Evolutionary conservation across 192 early-diverging fungal genomes (phyloP).

Genomic region (Podila horticola): DNA sequence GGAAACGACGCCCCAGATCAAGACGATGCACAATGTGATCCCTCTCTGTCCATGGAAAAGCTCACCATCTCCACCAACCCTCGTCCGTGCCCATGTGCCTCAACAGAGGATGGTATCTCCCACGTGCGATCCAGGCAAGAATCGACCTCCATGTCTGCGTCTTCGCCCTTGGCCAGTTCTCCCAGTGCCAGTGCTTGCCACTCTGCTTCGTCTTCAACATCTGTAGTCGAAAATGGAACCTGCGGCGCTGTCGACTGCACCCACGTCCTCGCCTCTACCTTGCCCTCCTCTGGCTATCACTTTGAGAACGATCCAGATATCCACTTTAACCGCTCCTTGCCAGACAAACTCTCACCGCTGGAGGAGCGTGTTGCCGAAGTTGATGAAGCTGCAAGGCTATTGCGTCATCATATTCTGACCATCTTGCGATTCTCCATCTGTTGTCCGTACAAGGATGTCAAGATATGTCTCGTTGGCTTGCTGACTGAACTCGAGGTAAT

Average conservation of each 20-base stretch:
- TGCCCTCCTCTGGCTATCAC: constrained; percentile 43
- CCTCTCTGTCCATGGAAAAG: constrained; percentile 26
- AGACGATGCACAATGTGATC: neutral
- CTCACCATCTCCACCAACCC: constrained; percentile 45
- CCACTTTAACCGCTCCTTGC: constrained; percentile 45
- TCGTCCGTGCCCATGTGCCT: constrained; percentile 2
- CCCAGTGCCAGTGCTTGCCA: constrained; percentile 16
- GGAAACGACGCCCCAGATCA: neutral
- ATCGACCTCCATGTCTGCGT: constrained; percentile 36
- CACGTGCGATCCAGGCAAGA: constrained; percentile 19
- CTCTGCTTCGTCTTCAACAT: constrained; percentile 36
- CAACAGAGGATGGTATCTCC: constrained; percentile 7
- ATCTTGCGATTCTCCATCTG: constrained; percentile 58
- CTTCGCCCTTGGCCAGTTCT: constrained; percentile 28
- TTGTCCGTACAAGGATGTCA: constrained; percentile 63
- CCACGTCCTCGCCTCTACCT: constrained; percentile 14
- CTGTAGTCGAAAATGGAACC: constrained; percentile 1
- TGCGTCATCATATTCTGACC: constrained; percentile 59
- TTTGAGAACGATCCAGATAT: constrained; percentile 52
- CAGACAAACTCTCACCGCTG: constrained; percentile 45
- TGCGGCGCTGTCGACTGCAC: neutral
- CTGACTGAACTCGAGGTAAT: constrained; percentile 55
- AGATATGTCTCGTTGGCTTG: constrained; percentile 57
- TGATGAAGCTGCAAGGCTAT: constrained; percentile 40
- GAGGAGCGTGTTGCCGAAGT: constrained; percentile 49